Conservation (phyloP, 208 protist species). For the Crithidia expoeki region DNA sequence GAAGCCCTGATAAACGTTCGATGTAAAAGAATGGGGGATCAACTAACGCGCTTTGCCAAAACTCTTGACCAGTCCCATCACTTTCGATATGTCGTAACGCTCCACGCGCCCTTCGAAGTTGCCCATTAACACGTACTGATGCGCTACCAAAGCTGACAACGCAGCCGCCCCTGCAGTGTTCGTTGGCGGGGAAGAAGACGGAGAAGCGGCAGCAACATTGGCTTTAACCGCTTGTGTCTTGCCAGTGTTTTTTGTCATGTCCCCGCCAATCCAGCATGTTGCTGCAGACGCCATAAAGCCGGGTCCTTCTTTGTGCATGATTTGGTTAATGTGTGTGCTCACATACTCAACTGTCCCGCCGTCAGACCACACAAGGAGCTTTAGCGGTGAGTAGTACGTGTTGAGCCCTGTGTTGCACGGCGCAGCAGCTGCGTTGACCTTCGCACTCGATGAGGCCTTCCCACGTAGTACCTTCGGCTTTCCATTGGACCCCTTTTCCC, state of each 20-base stretch:
- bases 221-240: not conserved
- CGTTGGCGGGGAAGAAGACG: not conserved
- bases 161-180: not conserved
- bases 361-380: constrained; percentile 48
- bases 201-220: not conserved
- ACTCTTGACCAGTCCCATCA: constrained; percentile 23
- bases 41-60: constrained; percentile 13
- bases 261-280: constrained; percentile 18
- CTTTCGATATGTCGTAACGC: constrained; percentile 37
- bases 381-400: constrained; percentile 18
- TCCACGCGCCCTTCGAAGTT: constrained; percentile 48
- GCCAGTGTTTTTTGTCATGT: not conserved
- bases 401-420: not conserved
- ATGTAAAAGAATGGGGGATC: not conserved
- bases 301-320: constrained; percentile 27
- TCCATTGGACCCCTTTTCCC: not conserved
- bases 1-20: too few relatives aligned
- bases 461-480: constrained; percentile 22
- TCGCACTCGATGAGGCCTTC: not conserved
- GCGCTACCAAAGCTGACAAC: constrained; percentile 1
- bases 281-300: constrained; percentile 36
- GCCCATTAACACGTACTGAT: constrained; percentile 40
- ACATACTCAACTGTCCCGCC: constrained; percentile 35
- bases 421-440: not conserved
- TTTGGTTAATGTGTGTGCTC: constrained; percentile 1